Evolutionary conservation across 2,329 filamentous ascomycete genomes (phyloP).

Genomic region (Coccinonectria pachysandricola): DNA sequence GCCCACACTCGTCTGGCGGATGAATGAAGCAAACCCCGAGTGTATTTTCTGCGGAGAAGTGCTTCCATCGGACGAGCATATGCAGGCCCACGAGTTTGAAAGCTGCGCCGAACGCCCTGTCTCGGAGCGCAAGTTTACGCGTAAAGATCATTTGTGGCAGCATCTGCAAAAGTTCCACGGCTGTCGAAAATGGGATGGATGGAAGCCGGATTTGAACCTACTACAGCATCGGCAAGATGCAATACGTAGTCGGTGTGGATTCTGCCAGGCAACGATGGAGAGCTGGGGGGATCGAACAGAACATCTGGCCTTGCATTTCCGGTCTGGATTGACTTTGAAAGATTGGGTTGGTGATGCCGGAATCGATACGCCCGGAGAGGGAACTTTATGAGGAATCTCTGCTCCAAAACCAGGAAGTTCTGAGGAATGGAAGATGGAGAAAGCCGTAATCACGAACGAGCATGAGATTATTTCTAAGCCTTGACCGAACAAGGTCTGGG

Average conservation of each 20-base stretch:
- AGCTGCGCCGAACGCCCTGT: slow-evolving; percentile 38
- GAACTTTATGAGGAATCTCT: no score
- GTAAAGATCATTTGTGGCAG: slow-evolving; percentile 33
- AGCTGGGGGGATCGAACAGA: slow-evolving; percentile 20
- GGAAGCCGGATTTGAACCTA: slow-evolving; percentile 32
- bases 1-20: slow-evolving; percentile 37
- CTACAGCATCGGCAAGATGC: slow-evolving; percentile 21
- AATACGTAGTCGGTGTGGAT: slow-evolving; percentile 20
- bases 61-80: slow-evolving; percentile 25
- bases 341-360: slow-evolving; percentile 15
- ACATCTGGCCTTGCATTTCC: slow-evolving; percentile 21
- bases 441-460: no score
- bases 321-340: slow-evolving; percentile 20
- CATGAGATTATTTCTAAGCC: no score
- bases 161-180: slow-evolving; percentile 32
- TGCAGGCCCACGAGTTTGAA: slow-evolving; percentile 31
- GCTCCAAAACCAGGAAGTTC: no score
- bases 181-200: slow-evolving; percentile 36
- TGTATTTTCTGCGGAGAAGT: slow-evolving; percentile 29
- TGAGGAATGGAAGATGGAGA: no score
- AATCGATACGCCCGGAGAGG: slow-evolving; percentile 9
- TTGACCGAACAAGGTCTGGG: no score
- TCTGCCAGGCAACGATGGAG: slow-evolving; percentile 15
- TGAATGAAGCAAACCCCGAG: slow-evolving; percentile 31
- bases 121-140: slow-evolving; percentile 31